phyloP scores from a whole-genome alignment of 345 rosid genomes.

The Eucalyptus pumila region DNA sequence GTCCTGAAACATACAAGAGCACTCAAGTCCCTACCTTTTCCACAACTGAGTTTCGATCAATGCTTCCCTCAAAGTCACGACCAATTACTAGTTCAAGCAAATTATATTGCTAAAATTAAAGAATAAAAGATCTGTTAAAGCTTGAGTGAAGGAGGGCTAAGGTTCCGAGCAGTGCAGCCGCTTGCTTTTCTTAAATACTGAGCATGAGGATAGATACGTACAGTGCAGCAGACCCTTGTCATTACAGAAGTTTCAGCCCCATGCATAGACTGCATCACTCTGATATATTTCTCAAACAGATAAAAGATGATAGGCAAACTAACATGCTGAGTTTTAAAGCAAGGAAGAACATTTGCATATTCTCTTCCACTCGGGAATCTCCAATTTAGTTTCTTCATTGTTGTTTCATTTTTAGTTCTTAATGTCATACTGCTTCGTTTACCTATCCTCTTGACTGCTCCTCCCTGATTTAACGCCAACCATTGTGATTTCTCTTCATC shows the following conservation, averaged over 20 bases:
- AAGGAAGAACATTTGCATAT: not conserved
- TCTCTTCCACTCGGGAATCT: not conserved
- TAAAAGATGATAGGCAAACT: not conserved
- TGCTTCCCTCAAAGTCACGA: not conserved
- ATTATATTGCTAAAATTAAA: not conserved
- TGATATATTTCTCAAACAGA: not conserved
- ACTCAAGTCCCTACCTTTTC: not conserved
- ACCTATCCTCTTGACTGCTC: not conserved
- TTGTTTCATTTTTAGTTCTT: not conserved
- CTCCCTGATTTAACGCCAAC: not conserved
- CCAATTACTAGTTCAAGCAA: not conserved
- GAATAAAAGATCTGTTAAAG: not conserved
- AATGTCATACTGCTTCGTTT: not conserved
- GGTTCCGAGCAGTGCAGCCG: not conserved
- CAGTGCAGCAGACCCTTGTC: not conserved
- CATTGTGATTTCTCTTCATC: not conserved
- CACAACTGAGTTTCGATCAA: not conserved
- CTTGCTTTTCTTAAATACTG: not conserved
- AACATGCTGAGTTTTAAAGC: not conserved
- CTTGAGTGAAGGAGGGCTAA: not conserved
- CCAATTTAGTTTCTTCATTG: not conserved
- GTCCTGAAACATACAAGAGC: not conserved
- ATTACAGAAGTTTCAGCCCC: not conserved
- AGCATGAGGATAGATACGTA: not conserved
- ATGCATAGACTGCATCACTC: not conserved